Percentiles rank a stretch among this genome's conserved stretches.
Conservation (phyloP, 2,329 filamentous ascomycete species). For the Diaporthe longicolla region DNA sequence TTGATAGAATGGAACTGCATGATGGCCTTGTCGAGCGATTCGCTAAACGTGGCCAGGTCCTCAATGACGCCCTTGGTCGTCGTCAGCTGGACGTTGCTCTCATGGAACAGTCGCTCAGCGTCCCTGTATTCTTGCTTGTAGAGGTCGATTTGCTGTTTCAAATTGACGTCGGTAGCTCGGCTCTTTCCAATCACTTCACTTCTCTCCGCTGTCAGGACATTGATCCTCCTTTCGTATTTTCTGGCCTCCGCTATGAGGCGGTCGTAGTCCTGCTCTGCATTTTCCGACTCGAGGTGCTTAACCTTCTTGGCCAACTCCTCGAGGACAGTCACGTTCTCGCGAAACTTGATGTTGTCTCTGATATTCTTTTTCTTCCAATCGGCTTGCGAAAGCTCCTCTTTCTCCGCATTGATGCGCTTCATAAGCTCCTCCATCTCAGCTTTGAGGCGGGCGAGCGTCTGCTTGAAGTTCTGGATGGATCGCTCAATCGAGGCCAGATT, state of each 20-base stretch:
- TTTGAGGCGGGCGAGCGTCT: slow-evolving; percentile 75
- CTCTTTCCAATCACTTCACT: slow-evolving; percentile 82
- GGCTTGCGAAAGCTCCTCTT: slow-evolving; percentile 82
- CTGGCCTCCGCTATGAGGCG: slow-evolving; percentile 79
- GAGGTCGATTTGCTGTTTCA: slow-evolving; percentile 79
- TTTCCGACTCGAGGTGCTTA: slow-evolving; percentile 79
- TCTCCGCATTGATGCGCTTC: slow-evolving; percentile 81
- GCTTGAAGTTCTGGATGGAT: slow-evolving; percentile 77
- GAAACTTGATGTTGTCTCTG: slow-evolving; percentile 88
- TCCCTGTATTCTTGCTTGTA: slow-evolving; percentile 91
- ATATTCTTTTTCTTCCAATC: slow-evolving; percentile 90
- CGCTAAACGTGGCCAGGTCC: slow-evolving; percentile 85
- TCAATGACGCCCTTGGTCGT: slow-evolving; percentile 95
- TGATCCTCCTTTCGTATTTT: slow-evolving; percentile 76
- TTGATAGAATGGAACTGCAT: slow-evolving; percentile 97
- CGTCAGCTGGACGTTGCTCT: slow-evolving; percentile 89
- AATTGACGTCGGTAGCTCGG: slow-evolving; percentile 87
- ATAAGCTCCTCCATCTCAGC: slow-evolving; percentile 77
- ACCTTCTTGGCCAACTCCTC: slow-evolving; percentile 79
- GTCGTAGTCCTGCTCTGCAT: slow-evolving; percentile 86
- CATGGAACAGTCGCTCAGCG: slow-evolving; percentile 83
- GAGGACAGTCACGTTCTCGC: slow-evolving; percentile 79
- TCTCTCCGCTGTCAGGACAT: slow-evolving; percentile 79
- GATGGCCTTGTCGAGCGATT: slow-evolving; percentile 93
- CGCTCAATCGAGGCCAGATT: slow-evolving; percentile 79